phyloP scores from a whole-genome alignment of 1,284 basidiomycete species.

The Pyrrhoderma noxium region DNA sequence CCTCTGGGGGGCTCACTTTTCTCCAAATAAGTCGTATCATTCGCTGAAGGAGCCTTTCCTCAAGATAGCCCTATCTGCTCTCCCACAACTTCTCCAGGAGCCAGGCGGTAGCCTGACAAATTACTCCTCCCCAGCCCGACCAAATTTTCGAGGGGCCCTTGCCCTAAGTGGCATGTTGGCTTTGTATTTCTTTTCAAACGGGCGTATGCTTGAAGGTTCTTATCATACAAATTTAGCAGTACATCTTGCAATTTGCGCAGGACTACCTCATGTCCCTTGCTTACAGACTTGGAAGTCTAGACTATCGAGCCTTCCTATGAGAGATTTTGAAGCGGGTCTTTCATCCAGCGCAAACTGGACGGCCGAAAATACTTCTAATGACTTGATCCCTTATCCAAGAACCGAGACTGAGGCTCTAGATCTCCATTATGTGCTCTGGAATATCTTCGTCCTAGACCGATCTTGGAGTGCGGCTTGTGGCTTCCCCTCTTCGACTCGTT shows the following conservation, averaged over 20 bases:
- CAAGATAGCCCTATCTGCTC: slow-evolving; percentile 1
- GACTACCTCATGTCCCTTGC: not conserved
- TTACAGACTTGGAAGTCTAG: not conserved
- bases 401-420: slow-evolving; percentile 4
- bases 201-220: slow-evolving; percentile 11
- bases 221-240: slow-evolving; percentile 16
- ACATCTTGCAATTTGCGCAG: slow-evolving; percentile 9
- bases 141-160: not conserved
- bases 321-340: not conserved
- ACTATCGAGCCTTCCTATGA: not conserved
- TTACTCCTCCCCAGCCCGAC: not conserved
- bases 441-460: slow-evolving; percentile 15
- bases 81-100: slow-evolving; percentile 9
- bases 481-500: slow-evolving; percentile 6
- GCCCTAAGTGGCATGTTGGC: slow-evolving; percentile 12
- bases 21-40: not conserved
- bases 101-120: not conserved
- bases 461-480: slow-evolving; percentile 11
- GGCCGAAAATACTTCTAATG: not conserved
- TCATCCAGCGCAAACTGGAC: not conserved
- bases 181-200: slow-evolving; percentile 16
- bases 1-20: slow-evolving; percentile 17
- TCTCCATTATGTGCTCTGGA: slow-evolving; percentile 14
- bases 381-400: slow-evolving; percentile 1
- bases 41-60: slow-evolving; percentile 4